Conservation (phyloP, 2,329 filamentous ascomycete species). For the Claviceps paspali region DNA sequence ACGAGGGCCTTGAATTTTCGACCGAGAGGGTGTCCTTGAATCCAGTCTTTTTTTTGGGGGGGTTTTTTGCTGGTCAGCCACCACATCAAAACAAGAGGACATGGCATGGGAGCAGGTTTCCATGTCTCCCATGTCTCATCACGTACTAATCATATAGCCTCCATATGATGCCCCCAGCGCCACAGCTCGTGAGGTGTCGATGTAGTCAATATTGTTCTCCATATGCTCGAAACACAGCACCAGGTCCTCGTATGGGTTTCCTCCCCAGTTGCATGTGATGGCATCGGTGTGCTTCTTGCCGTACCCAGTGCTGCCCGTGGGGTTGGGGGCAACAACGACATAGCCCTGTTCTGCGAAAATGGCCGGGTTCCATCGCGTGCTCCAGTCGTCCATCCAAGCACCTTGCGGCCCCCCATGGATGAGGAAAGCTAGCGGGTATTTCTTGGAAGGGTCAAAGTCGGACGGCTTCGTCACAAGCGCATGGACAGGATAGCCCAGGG, state of each 20-base stretch:
- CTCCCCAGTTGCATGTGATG: conserved; percentile 72
- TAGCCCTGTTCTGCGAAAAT: conserved; percentile 82
- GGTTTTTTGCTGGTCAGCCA: background rate
- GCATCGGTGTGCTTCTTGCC: conserved; percentile 63
- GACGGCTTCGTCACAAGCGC: conserved; percentile 52
- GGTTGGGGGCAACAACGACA: conserved; percentile 67
- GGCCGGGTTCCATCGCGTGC: conserved; percentile 72
- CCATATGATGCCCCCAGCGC: conserved; percentile 63
- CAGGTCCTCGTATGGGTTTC: conserved; percentile 69
- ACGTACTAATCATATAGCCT: conserved; percentile 55
- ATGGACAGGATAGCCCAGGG: conserved; percentile 50
- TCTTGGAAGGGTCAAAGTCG: conserved; percentile 51
- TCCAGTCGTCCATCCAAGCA: conserved; percentile 63
- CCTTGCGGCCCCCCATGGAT: conserved; percentile 76
- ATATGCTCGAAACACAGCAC: conserved; percentile 66
- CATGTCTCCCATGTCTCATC: conserved; percentile 66
- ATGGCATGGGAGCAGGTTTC: conserved; percentile 61
- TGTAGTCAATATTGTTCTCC: conserved; percentile 45
- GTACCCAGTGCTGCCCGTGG: conserved; percentile 70
- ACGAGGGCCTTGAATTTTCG: conserved; percentile 78
- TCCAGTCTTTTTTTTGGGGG: no score
- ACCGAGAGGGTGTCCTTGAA: conserved; percentile 72
- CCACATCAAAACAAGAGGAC: no score
- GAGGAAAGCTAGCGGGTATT: conserved; percentile 63
- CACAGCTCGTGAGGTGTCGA: conserved; percentile 55